A percentile compares a stretch with the other conserved stretches of the same genome.
These are phyloP conservation scores for Rosa rugosa DNA, from an alignment of 306 rosid genomes.

Conservation along the genomic window DNA sequence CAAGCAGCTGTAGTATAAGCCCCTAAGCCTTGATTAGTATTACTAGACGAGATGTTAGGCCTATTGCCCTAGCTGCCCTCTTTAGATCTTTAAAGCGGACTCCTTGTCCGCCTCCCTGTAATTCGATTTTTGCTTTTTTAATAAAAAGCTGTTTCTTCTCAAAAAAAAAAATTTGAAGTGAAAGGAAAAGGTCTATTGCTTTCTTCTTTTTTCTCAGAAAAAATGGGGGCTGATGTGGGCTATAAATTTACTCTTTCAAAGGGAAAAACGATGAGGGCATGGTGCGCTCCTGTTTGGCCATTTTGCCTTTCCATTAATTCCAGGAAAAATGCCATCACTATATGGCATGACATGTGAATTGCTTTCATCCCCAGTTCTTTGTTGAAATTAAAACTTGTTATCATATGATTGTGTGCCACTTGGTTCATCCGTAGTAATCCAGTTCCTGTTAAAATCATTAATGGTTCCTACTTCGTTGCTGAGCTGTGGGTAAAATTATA, in stretches of 20 bases:
- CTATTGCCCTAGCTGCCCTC: too few relatives aligned
- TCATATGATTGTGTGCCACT: neutral
- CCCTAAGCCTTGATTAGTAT: too few relatives aligned
- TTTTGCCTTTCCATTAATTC: neutral
- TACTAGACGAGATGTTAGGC: too few relatives aligned
- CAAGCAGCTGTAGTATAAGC: too few relatives aligned
- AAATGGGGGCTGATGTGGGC: neutral
- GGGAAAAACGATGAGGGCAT: neutral
- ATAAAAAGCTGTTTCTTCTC: too few relatives aligned
- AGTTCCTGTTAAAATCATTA: neutral
- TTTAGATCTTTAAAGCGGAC: too few relatives aligned
- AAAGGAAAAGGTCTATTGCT: too few relatives aligned
- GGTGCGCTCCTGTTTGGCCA: neutral
- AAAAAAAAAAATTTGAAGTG: neutral
- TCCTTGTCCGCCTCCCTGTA: too few relatives aligned
- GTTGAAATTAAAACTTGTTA: neutral
- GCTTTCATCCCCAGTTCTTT: neutral
- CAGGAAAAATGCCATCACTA: neutral
- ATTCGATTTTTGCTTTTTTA: too few relatives aligned
- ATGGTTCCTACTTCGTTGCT: neutral
- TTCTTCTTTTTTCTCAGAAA: neutral
- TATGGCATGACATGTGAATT: neutral
- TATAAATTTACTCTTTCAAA: neutral
- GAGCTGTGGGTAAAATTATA: neutral
- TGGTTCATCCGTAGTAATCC: neutral